Evolutionary conservation across 2,329 filamentous ascomycete species (phyloP).

Genomic region (Corinectria fuckeliana): DNA sequence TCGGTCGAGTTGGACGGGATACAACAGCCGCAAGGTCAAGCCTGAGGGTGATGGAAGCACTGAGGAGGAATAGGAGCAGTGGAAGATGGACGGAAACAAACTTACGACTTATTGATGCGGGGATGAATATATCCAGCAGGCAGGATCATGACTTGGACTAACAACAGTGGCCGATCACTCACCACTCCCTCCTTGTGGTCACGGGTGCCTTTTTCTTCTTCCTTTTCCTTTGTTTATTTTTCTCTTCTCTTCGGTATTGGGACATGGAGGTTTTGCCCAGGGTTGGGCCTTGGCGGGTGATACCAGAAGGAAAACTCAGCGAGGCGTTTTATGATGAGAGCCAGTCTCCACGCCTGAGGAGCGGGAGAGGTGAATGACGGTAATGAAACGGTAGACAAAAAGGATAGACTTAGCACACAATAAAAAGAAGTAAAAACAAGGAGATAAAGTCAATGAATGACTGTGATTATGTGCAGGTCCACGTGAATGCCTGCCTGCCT

Average conservation of each 20-base stretch:
- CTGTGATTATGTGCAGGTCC: background rate
- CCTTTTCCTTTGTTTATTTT: background rate
- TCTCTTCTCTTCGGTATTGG: background rate
- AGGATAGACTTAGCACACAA: constrained; percentile 1
- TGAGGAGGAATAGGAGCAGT: constrained; percentile 3
- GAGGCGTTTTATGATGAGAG: constrained; percentile 19
- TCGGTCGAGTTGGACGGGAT: constrained; percentile 56
- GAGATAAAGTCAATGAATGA: background rate
- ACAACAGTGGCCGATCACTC: constrained; percentile 12
- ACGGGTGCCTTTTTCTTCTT: background rate
- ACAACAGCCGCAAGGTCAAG: constrained; percentile 47
- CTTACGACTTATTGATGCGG: constrained; percentile 25
- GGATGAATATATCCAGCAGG: constrained; percentile 21
- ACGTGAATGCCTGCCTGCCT: too few species aligned
- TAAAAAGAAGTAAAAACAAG: background rate
- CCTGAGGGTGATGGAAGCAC: constrained; percentile 19
- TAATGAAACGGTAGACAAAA: constrained; percentile 13
- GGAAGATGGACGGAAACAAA: constrained; percentile 11
- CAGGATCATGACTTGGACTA: constrained; percentile 10
- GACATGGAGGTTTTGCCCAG: background rate
- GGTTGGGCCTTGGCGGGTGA: constrained; percentile 3
- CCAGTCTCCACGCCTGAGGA: background rate
- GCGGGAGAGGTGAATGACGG: constrained; percentile 12
- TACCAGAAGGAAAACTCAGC: constrained; percentile 16
- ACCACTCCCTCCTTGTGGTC: background rate